A percentile compares a stretch with the other conserved stretches of the same genome.
Conservation (phyloP, 2,329 filamentous ascomycete genomes). For the Colletotrichum sp. region DNA sequence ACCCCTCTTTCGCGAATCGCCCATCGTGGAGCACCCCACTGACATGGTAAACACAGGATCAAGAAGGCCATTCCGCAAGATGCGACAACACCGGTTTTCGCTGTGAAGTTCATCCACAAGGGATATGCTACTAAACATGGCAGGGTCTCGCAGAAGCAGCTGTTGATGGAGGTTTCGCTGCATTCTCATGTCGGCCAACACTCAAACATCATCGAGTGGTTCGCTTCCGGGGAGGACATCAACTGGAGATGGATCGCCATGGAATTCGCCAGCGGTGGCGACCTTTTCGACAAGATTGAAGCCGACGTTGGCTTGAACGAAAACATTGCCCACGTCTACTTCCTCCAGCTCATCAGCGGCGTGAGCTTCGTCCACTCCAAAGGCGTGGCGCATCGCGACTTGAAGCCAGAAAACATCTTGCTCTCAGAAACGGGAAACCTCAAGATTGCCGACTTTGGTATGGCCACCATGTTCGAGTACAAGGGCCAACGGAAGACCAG, state of each 20-base stretch:
- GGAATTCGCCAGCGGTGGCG: constrained; percentile 94
- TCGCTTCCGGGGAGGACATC: constrained; percentile 82
- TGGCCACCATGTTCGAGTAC: constrained; percentile 92
- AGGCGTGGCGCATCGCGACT: constrained; percentile 89
- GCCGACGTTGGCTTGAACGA: constrained; percentile 93
- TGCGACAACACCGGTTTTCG: constrained; percentile 78
- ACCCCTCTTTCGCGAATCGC: not conserved
- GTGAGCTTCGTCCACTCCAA: constrained; percentile 96
- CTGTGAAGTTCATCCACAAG: constrained; percentile 99
- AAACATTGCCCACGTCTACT: constrained; percentile 96
- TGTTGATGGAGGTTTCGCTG: constrained; percentile 88
- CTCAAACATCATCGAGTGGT: constrained; percentile 92
- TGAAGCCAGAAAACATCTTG: constrained; percentile 95
- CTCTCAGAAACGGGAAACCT: constrained; percentile 83
- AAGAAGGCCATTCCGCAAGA: constrained; percentile 88
- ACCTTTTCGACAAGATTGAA: constrained; percentile 99
- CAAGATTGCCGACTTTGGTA: constrained; percentile 96
- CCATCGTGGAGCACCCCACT: constrained; percentile 2
- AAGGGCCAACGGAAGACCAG: constrained; percentile 83
- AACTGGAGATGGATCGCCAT: constrained; percentile 98
- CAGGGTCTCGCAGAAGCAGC: constrained; percentile 85
- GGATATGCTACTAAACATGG: constrained; percentile 90
- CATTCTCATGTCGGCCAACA: constrained; percentile 90
- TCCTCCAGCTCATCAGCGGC: constrained; percentile 87
- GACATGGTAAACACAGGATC: constrained; percentile 61